Percentiles rank a stretch among this genome's conserved stretches.
These are phyloP conservation scores for Kurtzmaniella cleridarum DNA, from an alignment of 805 yeast genomes.

Conservation along the genomic window DNA sequence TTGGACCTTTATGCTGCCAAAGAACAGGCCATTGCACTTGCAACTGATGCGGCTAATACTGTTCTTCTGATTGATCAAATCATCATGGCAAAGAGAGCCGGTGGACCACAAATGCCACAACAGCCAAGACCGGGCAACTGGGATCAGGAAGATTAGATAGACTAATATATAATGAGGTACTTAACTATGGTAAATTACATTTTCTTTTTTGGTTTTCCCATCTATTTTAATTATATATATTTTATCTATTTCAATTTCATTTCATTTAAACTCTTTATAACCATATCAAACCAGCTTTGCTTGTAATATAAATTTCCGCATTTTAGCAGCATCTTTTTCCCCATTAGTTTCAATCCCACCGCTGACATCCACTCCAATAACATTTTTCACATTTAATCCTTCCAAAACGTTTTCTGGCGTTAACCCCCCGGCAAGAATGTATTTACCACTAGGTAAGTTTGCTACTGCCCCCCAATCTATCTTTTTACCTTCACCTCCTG, in stretches of 20 bases:
- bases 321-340: constrained; percentile 61
- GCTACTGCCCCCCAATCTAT: constrained; percentile 58
- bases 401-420: constrained; percentile 62
- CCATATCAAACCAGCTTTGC: constrained; percentile 31
- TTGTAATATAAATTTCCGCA: constrained; percentile 49
- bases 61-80: constrained; percentile 92
- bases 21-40: constrained; percentile 82
- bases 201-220: neutral
- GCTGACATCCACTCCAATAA: constrained; percentile 90
- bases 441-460: constrained; percentile 38
- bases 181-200: neutral
- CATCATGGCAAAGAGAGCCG: constrained; percentile 98
- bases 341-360: constrained; percentile 89
- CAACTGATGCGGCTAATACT: constrained; percentile 93
- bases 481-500: constrained; percentile 86
- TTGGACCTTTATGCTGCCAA: constrained; percentile 78
- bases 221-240: no score
- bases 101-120: constrained; percentile 88
- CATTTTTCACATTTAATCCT: constrained; percentile 51
- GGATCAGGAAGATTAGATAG: constrained; percentile 79
- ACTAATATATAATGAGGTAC: no score
- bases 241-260: neutral
- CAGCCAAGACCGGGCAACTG: constrained; percentile 90
- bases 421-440: constrained; percentile 85
- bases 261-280: neutral